These are phyloP conservation scores for Talaromyces sp. DNA, from an alignment of 2,329 filamentous ascomycete genomes.

Conservation along the genomic window DNA sequence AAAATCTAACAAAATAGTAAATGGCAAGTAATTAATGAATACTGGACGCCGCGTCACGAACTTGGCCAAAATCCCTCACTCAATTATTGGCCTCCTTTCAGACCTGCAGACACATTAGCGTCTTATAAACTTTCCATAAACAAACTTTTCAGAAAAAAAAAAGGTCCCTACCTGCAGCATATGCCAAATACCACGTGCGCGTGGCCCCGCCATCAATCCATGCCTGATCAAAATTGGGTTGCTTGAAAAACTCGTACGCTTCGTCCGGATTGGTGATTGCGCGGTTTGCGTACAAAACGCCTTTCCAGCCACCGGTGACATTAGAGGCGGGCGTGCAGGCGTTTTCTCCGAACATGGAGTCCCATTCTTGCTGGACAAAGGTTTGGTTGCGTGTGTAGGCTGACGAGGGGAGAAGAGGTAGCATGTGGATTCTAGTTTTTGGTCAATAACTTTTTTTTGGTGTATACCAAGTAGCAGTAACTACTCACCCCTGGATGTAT, in stretches of 20 bases:
- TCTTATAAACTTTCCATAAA: neutral
- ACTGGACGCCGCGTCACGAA: neutral
- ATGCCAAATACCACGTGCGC: slow-evolving; percentile 79
- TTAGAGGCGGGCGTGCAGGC: slow-evolving; percentile 52
- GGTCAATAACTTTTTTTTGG: neutral
- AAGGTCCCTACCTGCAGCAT: slow-evolving; percentile 57
- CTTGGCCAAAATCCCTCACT: neutral
- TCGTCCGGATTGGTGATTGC: slow-evolving; percentile 67
- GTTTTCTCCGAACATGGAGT: slow-evolving; percentile 66
- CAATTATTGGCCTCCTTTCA: slow-evolving; percentile 5
- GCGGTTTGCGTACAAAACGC: slow-evolving; percentile 76
- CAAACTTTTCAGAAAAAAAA: neutral
- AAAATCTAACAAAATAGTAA: neutral
- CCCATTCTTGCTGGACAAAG: slow-evolving; percentile 82
- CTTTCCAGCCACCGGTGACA: slow-evolving; percentile 75
- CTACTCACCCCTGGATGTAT: slow-evolving; percentile 56
- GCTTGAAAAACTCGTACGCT: slow-evolving; percentile 71
- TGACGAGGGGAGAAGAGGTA: slow-evolving; percentile 66
- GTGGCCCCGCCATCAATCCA: slow-evolving; percentile 74
- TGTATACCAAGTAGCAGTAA: neutral
- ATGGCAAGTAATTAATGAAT: neutral
- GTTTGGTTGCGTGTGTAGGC: slow-evolving; percentile 59
- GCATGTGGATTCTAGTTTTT: slow-evolving; percentile 70
- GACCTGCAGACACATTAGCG: slow-evolving; percentile 4
- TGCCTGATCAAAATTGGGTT: slow-evolving; percentile 57